phyloP scores from a whole-genome alignment of 1,139 yeast genomes.

The Groenewaldozyma auringiensis region DNA sequence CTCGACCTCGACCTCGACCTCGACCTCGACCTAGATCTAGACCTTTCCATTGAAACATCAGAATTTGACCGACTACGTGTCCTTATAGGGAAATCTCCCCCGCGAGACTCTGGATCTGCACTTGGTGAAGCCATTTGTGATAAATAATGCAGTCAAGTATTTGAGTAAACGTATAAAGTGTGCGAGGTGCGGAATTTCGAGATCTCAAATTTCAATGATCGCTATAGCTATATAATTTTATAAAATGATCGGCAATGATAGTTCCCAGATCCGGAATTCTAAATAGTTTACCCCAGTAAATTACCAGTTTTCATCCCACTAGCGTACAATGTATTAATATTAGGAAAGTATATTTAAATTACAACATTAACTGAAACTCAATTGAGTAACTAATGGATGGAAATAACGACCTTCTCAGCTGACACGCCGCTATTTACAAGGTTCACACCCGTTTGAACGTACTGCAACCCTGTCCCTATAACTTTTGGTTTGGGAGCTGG shows the following conservation, averaged over 20 bases:
- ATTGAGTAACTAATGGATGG: background rate
- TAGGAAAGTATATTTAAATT: too few relatives aligned
- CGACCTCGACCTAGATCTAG: slow-evolving; percentile 12
- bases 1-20: slow-evolving; percentile 9
- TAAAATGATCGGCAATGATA: too few relatives aligned
- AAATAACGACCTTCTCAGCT: slow-evolving; percentile 8
- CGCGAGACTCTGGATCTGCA: background rate
- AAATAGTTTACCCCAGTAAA: too few relatives aligned
- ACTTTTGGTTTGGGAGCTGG: slow-evolving; percentile 8
- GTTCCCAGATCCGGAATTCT: too few relatives aligned
- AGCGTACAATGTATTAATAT: too few relatives aligned
- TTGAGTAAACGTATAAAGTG: too few relatives aligned
- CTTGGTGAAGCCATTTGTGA: background rate
- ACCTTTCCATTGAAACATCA: background rate
- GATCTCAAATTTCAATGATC: too few relatives aligned
- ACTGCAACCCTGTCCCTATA: slow-evolving; percentile 7
- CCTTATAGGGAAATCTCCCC: background rate
- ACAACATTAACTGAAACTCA: too few relatives aligned
- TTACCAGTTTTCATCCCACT: too few relatives aligned
- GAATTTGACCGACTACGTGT: background rate
- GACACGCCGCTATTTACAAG: slow-evolving; percentile 8
- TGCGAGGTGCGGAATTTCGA: too few relatives aligned
- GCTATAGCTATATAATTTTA: too few relatives aligned
- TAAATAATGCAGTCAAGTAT: too few relatives aligned
- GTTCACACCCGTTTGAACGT: slow-evolving; percentile 6